phyloP scores from a whole-genome alignment of 345 rosid genomes.

The Jatropha curcas region DNA sequence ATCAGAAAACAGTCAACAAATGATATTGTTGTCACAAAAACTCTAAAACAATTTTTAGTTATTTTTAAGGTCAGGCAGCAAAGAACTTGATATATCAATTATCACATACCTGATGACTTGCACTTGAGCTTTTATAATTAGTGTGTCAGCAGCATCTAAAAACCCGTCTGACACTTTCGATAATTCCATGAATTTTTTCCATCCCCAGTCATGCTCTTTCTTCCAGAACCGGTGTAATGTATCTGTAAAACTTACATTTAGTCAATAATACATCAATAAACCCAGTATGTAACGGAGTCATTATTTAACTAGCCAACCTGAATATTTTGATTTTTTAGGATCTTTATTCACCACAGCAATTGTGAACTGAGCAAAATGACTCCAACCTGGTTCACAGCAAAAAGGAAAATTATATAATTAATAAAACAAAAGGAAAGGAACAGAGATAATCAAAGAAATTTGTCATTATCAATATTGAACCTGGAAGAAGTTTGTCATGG shows the following conservation, averaged over 20 bases:
- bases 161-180: slow-evolving; percentile 82
- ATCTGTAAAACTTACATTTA: slow-evolving; percentile 48
- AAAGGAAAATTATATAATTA: slow-evolving; percentile 14
- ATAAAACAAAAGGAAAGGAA: slow-evolving; percentile 1
- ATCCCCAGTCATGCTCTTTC: slow-evolving; percentile 97
- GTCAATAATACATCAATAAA: slow-evolving; percentile 25
- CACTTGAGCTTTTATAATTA: slow-evolving; percentile 90
- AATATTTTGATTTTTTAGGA: slow-evolving; percentile 83
- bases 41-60: neutral
- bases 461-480: slow-evolving; percentile 36
- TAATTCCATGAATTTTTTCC: slow-evolving; percentile 94
- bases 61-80: neutral
- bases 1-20: neutral
- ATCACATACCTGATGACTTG: slow-evolving; percentile 80
- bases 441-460: neutral
- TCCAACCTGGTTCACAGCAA: slow-evolving; percentile 66
- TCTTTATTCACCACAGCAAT: slow-evolving; percentile 90
- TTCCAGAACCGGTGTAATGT: slow-evolving; percentile 88
- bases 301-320: slow-evolving; percentile 53
- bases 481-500: slow-evolving; percentile 94
- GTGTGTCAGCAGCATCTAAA: slow-evolving; percentile 70
- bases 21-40: neutral
- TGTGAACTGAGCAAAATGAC: slow-evolving; percentile 95
- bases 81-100: slow-evolving; percentile 9
- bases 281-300: slow-evolving; percentile 1